A percentile compares a stretch with the other conserved stretches of the same genome.
Conservation (phyloP, 2,329 filamentous ascomycete genomes). For the Scedosporium boydii region DNA sequence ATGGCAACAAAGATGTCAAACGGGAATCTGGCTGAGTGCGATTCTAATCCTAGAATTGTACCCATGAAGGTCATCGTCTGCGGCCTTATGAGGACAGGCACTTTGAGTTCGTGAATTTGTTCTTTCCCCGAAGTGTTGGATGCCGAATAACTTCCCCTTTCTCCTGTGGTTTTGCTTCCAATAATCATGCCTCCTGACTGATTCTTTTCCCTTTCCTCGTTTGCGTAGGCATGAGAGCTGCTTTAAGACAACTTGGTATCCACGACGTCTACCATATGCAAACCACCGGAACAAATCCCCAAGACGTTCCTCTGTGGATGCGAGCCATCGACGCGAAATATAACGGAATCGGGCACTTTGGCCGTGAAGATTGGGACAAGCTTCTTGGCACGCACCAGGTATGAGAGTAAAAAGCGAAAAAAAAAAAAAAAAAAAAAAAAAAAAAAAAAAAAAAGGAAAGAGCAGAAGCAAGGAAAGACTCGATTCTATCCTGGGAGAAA, state of each 20-base stretch:
- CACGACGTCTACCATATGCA: conserved; percentile 28
- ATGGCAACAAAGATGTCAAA: conserved; percentile 4
- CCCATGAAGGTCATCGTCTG: conserved; percentile 31
- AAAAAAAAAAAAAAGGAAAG: too few relatives aligned
- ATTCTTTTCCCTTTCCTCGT: neutral
- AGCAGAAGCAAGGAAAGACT: too few relatives aligned
- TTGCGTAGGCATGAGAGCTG: conserved; percentile 21
- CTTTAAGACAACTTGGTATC: conserved; percentile 24
- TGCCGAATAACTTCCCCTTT: conserved; percentile 14
- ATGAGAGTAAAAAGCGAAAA: neutral
- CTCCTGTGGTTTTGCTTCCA: conserved; percentile 11
- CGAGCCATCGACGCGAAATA: conserved; percentile 16
- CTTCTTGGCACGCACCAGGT: conserved; percentile 32
- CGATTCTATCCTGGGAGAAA: too few relatives aligned
- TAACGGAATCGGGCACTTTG: conserved; percentile 15
- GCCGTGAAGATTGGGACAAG: conserved; percentile 33
- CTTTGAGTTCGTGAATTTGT: conserved; percentile 20
- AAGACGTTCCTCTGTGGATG: conserved; percentile 14
- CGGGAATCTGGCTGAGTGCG: conserved; percentile 9
- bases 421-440: too few relatives aligned
- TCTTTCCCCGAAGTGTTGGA: neutral
- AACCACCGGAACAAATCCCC: conserved; percentile 8
- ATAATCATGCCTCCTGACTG: neutral
- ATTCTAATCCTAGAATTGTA: conserved; percentile 17
- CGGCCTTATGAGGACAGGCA: conserved; percentile 27